Conservation (phyloP, 345 rosid species). For the Eucalyptus paniculata region DNA sequence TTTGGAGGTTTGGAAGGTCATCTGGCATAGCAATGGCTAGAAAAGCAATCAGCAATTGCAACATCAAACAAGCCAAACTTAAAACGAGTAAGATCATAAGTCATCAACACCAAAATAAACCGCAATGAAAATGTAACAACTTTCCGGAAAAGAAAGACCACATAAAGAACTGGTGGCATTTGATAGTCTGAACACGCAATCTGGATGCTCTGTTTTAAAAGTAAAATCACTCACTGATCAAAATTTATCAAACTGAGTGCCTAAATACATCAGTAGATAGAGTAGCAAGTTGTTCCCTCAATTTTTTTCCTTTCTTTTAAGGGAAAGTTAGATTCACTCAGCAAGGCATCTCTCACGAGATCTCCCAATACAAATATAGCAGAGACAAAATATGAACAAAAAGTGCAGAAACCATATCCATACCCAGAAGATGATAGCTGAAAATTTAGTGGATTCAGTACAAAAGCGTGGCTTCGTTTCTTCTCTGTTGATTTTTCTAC, state of each 20-base stretch:
- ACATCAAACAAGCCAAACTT: background rate
- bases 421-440: conserved; percentile 60
- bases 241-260: background rate
- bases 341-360: background rate
- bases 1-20: background rate
- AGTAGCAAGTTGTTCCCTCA: background rate
- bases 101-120: background rate
- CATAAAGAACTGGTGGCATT: background rate
- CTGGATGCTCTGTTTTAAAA: background rate
- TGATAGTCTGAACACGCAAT: background rate
- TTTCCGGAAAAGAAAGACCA: background rate
- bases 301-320: background rate
- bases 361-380: background rate
- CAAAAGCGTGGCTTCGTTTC: conserved; percentile 30
- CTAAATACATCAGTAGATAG: background rate
- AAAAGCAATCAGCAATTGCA: background rate
- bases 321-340: background rate
- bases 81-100: background rate
- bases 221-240: background rate
- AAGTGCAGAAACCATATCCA: background rate
- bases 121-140: background rate
- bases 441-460: conserved; percentile 47
- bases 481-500: conserved; percentile 27
- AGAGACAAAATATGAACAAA: background rate
- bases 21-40: background rate